Base-by-base conservation (phyloP, 768 basidiomycete species). In the Trichaptum fuscoviolaceum region DNA sequence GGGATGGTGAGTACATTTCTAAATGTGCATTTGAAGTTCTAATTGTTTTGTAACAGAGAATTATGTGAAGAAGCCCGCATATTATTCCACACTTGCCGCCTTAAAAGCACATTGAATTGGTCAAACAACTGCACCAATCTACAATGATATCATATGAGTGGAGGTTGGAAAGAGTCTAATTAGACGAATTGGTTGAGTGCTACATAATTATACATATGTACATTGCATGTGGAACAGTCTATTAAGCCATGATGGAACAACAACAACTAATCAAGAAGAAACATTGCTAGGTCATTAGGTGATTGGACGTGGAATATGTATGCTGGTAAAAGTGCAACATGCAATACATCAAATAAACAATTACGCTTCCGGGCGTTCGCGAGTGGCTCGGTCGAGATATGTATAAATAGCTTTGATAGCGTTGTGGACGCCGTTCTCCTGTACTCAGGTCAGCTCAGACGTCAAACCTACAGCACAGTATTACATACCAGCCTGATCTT, bases 401-500 rank as follows among this genome's bases (percentile, higher is more conserved):
- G 79, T 83, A 69, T 85, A 84, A 42, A 89, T 83, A 6, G 80
- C 79, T 42, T 80, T 74, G 34, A 88, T 85, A 9, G 87, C 85
- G n/a, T 78, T 80, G 64, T 79, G 80, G 7, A 87, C 84, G 36
- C 87, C 87, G 64, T 85, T 76, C 78, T 89, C 86, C 83, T 85
- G 65, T 9, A 73, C 35, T 24, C 36, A 17, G 35, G 18, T 36
- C 57, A 64, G 20, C 62, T 35, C 67, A 61, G 25, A 36, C 35
- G 35, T 30, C 30, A 52, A 35, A 35, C 59, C 10, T 63, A 36
- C 25, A 4, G n/a, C 26, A 66, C 27, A 24, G 36, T 58, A 26
- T 7, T 34, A 73, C 77, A 62, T 57, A 79, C 81, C n/a, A 73
- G 59, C 27, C 80, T 73, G n/a, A 84, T 81, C 69, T 75, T 77